Evolutionary conservation across 768 basidiomycete genomes (phyloP), one percentile per base, ranked within the genome.

Genomic region (Termitomyces sp.): DNA sequence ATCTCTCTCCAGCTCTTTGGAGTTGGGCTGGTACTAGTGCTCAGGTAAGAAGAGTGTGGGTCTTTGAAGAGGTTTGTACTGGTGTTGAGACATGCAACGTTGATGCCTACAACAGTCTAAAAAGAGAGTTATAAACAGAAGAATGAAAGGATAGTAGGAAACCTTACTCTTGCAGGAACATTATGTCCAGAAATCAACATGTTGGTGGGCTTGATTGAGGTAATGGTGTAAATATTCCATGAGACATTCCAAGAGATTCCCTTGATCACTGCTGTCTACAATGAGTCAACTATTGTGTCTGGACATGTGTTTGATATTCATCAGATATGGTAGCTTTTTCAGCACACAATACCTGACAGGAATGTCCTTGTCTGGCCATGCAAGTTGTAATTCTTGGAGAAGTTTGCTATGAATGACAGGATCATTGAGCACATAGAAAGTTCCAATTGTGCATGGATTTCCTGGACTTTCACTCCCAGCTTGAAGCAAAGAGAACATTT

Each of bases 181-280:
- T 60, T 49, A 23, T 66, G 53, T 17, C 74, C 77, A 23, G 61
- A 71, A 37, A 80, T 75, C 10, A 58, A 57, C 10, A 71, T 65
- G 38, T 72, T 73, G 4, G 59, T 61, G 2, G 68, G 64, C 7
- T 73, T 72, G 4, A 79, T 76, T 80, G 73, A 23, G 77, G 75
- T 49, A 78, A 63, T 7, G 76, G 75, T 8, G 71, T 72, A 2
- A 75, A 71, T 40, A 76, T 69, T 23, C 77, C 77, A 59, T 75
- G 74, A 38, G 74, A 73, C 47, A 80, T 62, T 1, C 79, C 69
- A 47, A 82, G 69, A 1, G 77, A 69, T 65, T 81, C 79, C n/a
- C 60, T 80, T 80, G 54, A 80, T 72, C 16, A 81, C 74, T 9
- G 78, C 77, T 14, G 74, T 76, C 79, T 82, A 58, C 23, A 23